phyloP scores from a whole-genome alignment of 192 early-diverging fungal species.

The Chytriomyces sp. region DNA sequence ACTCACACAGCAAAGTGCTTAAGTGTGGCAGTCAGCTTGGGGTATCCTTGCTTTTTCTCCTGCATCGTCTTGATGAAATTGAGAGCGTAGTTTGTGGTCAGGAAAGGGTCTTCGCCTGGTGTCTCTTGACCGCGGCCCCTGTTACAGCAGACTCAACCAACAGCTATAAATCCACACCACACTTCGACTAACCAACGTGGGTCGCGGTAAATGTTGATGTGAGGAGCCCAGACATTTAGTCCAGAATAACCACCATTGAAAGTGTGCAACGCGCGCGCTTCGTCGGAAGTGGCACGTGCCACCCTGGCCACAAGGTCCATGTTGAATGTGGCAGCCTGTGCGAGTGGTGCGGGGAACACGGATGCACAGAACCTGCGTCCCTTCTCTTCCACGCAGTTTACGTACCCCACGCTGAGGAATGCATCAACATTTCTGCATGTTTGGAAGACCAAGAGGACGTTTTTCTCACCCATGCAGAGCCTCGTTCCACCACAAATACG shows the following conservation, averaged over 20 bases:
- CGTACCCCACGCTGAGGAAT: not conserved
- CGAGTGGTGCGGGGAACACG: not conserved
- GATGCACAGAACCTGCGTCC: not conserved
- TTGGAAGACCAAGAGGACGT: not conserved
- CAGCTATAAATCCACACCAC: not conserved
- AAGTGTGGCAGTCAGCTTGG: not conserved
- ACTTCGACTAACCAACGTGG: not conserved
- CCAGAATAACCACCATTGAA: not conserved
- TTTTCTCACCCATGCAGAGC: not conserved
- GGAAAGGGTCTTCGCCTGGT: not conserved
- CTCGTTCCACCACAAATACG: not conserved
- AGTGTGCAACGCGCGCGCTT: not conserved
- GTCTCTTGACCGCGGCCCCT: conserved; percentile 5
- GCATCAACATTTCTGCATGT: not conserved
- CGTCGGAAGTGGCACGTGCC: not conserved
- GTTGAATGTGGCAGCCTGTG: conserved; percentile 3
- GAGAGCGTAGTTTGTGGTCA: not conserved
- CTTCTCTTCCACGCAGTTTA: not conserved
- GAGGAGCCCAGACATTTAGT: not conserved
- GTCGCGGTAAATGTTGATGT: conserved; percentile 4
- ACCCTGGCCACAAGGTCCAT: not conserved
- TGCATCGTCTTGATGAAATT: not conserved
- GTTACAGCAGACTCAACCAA: too few relatives aligned
- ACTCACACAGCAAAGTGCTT: conserved; percentile 4
- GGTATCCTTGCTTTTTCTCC: not conserved